These are phyloP conservation scores for Ophiostoma sp. DNA, from an alignment of 2,329 filamentous ascomycete genomes.

Conservation along the genomic window DNA sequence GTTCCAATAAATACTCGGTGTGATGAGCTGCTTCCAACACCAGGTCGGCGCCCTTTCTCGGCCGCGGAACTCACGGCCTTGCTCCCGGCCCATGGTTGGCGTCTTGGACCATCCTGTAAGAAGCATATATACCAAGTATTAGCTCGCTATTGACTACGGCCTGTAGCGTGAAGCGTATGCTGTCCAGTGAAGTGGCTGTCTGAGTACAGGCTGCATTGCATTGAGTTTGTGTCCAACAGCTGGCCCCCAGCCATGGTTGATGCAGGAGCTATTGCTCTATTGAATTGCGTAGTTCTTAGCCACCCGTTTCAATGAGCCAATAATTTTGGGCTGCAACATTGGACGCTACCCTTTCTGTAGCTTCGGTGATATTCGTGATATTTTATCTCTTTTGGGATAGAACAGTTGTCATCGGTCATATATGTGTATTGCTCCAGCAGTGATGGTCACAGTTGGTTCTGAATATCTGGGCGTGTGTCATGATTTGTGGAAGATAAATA, in stretches of 20 bases:
- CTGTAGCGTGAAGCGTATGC: neutral
- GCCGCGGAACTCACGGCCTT: neutral
- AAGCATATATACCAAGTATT: neutral
- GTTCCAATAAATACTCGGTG: neutral
- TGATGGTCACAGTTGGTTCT: too few species aligned
- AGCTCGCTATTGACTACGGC: neutral
- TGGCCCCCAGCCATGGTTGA: neutral
- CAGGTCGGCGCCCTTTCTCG: neutral
- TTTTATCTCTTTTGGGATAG: too few species aligned
- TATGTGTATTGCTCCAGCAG: too few species aligned
- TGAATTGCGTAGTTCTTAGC: neutral
- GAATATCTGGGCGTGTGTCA: too few species aligned
- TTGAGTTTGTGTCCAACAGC: neutral
- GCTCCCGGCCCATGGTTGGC: neutral
- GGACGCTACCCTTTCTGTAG: neutral
- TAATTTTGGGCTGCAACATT: neutral
- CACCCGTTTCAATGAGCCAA: too few species aligned
- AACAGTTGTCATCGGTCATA: too few species aligned
- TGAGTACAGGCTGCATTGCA: neutral
- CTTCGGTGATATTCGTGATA: too few species aligned
- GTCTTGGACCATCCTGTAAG: neutral
- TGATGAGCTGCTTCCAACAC: neutral
- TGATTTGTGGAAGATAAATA: too few species aligned
- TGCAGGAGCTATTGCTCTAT: neutral
- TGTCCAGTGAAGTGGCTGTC: neutral